Evolutionary conservation across 768 basidiomycete species (phyloP).

Genomic region (Ephemerocybe angulata): DNA sequence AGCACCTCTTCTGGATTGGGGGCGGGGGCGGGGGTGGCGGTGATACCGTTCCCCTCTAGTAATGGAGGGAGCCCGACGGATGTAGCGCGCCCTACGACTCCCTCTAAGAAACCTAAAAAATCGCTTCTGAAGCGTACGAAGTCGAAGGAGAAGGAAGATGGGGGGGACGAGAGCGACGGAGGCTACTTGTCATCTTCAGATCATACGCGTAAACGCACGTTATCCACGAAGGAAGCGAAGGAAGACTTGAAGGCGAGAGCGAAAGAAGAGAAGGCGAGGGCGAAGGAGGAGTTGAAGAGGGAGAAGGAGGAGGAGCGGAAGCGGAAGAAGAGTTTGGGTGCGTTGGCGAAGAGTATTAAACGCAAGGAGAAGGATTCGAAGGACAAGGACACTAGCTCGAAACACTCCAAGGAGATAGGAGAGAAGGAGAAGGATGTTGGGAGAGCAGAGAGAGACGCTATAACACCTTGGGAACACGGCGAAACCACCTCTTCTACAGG

Average conservation of each 20-base stretch:
- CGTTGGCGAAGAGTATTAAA: conserved; percentile 15
- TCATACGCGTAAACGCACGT: neutral
- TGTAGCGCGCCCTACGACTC: no score
- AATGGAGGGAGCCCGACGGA: no score
- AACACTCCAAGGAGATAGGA: no score
- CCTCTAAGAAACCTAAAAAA: conserved; percentile 19
- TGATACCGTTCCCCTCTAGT: no score
- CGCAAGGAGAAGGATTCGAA: conserved; percentile 13
- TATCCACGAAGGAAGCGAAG: conserved; percentile 10
- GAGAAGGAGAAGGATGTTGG: no score
- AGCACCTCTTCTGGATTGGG: no score
- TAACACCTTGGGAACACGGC: no score
- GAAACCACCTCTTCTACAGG: no score
- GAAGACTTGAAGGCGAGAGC: conserved; percentile 1
- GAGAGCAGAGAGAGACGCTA: no score
- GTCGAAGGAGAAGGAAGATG: conserved; percentile 33
- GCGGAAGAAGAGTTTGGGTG: conserved; percentile 6
- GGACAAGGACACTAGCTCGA: no score
- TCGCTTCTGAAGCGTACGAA: conserved; percentile 37
- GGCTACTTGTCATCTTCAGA: conserved; percentile 44
- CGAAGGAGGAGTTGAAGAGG: conserved; percentile 20
- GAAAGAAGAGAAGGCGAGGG: conserved; percentile 23
- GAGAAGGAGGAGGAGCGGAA: conserved; percentile 18
- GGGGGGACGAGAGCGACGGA: conserved; percentile 50
- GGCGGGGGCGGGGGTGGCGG: no score